Conservation (phyloP, 352 stramenopile species). For the Elongisporangium undulatum region DNA sequence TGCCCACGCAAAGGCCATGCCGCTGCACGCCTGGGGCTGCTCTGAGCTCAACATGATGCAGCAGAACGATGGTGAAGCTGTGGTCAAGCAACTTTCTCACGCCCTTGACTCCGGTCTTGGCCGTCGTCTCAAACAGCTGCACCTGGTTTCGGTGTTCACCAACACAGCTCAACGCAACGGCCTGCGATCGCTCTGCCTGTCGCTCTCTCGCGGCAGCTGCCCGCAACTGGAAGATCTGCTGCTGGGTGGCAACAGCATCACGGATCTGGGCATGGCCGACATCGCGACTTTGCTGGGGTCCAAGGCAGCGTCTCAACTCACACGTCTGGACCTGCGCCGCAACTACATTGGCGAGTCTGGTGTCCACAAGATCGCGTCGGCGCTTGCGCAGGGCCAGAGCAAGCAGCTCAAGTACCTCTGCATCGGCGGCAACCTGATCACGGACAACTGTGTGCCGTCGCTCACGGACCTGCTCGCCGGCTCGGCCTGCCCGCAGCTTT, state of each 20-base stretch:
- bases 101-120: constrained; percentile 31
- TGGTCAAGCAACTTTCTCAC: constrained; percentile 37
- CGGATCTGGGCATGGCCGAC: constrained; percentile 43
- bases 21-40: constrained; percentile 66
- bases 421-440: constrained; percentile 79
- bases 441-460: constrained; percentile 61
- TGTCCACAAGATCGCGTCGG: constrained; percentile 30
- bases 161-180: constrained; percentile 58
- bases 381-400: constrained; percentile 17
- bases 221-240: constrained; percentile 49
- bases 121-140: constrained; percentile 40
- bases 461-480: constrained; percentile 35
- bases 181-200: constrained; percentile 29
- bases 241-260: constrained; percentile 63
- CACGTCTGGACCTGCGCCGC: constrained; percentile 55
- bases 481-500: constrained; percentile 35
- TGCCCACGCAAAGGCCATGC: constrained; percentile 4
- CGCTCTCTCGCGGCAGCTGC: constrained; percentile 39
- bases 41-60: constrained; percentile 49
- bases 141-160: constrained; percentile 67
- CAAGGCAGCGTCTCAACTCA: constrained; percentile 23
- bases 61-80: constrained; percentile 46
- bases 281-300: constrained; percentile 40
- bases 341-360: constrained; percentile 72
- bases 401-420: constrained; percentile 60